phyloP scores from a whole-genome alignment of 164 flowering plant genomes.

The Vitis riparia region DNA sequence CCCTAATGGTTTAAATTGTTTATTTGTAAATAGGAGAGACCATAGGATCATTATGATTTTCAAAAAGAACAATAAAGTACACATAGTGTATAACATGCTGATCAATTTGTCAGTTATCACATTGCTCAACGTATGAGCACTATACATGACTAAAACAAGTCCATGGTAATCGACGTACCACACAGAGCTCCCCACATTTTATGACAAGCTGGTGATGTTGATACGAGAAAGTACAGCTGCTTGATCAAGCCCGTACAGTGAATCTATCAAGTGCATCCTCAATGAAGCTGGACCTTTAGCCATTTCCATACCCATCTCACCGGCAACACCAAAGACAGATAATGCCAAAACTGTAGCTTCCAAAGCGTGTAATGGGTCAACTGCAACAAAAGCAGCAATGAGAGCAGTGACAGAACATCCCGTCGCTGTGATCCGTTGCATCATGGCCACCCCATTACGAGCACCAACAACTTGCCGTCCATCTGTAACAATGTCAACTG shows the following conservation, averaged over 20 bases:
- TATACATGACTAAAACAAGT: neutral
- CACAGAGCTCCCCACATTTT: neutral
- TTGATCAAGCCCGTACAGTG: constrained; percentile 69
- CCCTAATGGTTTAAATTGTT: too few species aligned
- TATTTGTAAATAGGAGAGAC: too few species aligned
- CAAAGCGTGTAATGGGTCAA: constrained; percentile 55
- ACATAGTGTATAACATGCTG: neutral
- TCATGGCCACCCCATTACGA: constrained; percentile 77
- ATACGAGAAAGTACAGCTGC: constrained; percentile 40
- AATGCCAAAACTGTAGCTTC: constrained; percentile 86
- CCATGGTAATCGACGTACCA: constrained; percentile 5
- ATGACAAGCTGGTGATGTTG: constrained; percentile 34
- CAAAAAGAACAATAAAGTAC: neutral
- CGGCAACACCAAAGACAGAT: constrained; percentile 81
- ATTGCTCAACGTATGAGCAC: neutral
- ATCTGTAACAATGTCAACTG: constrained; percentile 79
- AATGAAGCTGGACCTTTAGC: constrained; percentile 91
- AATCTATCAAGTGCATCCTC: constrained; percentile 83
- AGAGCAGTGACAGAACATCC: constrained; percentile 94
- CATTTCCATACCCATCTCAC: constrained; percentile 73
- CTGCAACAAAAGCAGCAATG: constrained; percentile 83
- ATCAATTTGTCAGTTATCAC: neutral
- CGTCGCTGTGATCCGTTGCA: constrained; percentile 84
- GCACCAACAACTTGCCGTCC: constrained; percentile 68
- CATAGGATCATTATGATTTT: too few species aligned